These are phyloP conservation scores for Pyrenochaeta sp. DNA, from an alignment of 2,329 filamentous ascomycete genomes.

Conservation along the genomic window DNA sequence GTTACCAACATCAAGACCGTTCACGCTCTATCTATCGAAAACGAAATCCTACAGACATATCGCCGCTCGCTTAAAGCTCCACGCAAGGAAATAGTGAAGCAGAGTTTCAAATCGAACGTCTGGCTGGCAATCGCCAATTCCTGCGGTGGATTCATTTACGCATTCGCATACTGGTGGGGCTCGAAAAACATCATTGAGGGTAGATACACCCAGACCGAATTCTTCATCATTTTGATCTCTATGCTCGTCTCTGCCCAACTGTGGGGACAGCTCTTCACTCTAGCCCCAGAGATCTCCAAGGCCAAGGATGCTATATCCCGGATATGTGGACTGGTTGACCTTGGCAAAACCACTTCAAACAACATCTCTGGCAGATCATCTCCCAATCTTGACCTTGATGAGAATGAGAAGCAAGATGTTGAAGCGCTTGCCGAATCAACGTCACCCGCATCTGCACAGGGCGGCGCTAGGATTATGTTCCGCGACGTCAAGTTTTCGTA, in stretches of 20 bases:
- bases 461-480: slow-evolving; percentile 60
- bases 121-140: slow-evolving; percentile 69
- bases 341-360: slow-evolving; percentile 32
- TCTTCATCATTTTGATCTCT: slow-evolving; percentile 76
- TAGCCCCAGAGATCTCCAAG: slow-evolving; percentile 77
- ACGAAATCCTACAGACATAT: slow-evolving; percentile 58
- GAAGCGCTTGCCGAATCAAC: slow-evolving; percentile 39
- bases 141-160: slow-evolving; percentile 73
- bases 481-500: slow-evolving; percentile 71
- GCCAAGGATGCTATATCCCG: slow-evolving; percentile 73
- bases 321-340: slow-evolving; percentile 72
- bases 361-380: slow-evolving; percentile 86
- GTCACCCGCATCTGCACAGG: slow-evolving; percentile 75
- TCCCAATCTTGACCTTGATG: slow-evolving; percentile 77
- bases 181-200: slow-evolving; percentile 73
- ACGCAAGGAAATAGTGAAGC: slow-evolving; percentile 58
- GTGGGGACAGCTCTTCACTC: slow-evolving; percentile 77
- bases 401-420: slow-evolving; percentile 54
- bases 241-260: slow-evolving; percentile 77
- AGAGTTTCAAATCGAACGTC: slow-evolving; percentile 63
- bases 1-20: slow-evolving; percentile 62
- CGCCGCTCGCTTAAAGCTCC: slow-evolving; percentile 56
- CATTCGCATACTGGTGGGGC: slow-evolving; percentile 83
- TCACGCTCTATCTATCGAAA: slow-evolving; percentile 60
- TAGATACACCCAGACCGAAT: slow-evolving; percentile 71